Conservation (phyloP, 345 rosid species). For the Eucalyptus curtisii region DNA sequence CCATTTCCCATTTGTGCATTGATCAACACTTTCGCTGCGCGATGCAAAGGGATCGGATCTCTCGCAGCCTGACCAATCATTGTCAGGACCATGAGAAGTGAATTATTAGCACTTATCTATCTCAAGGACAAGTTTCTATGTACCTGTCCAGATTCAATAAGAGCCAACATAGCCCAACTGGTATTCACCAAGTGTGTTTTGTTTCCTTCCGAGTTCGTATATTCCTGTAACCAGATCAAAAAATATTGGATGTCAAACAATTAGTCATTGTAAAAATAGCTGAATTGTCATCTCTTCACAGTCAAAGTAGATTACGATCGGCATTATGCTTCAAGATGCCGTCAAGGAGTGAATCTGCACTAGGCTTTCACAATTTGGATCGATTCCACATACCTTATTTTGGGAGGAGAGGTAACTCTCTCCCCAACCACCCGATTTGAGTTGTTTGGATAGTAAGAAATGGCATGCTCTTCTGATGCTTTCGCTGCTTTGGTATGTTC, state of each 20-base stretch:
- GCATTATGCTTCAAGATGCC: neutral
- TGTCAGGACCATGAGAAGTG: neutral
- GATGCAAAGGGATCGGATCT: conserved; percentile 47
- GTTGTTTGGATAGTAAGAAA: conserved; percentile 51
- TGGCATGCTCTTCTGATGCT: conserved; percentile 36
- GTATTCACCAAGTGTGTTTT: conserved; percentile 47
- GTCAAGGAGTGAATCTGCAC: neutral
- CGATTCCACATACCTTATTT: conserved; percentile 10
- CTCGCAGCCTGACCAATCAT: conserved; percentile 19
- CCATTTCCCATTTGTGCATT: conserved; percentile 54
- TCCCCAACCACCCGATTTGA: conserved; percentile 58
- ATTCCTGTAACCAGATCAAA: conserved; percentile 9
- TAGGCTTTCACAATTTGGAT: neutral
- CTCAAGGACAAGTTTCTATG: neutral
- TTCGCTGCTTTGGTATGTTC: conserved; percentile 10
- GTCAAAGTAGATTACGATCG: neutral
- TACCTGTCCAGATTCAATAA: conserved; percentile 63
- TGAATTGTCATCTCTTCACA: neutral
- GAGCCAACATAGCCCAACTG: conserved; percentile 63
- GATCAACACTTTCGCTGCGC: conserved; percentile 34
- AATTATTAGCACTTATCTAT: neutral
- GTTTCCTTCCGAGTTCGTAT: conserved; percentile 31
- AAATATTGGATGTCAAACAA: neutral
- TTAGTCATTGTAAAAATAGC: neutral
- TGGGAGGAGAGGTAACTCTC: conserved; percentile 62